These are phyloP conservation scores for Adansonia rubrostipa DNA, from an alignment of 441 rosid genomes.

Conservation along the genomic window DNA sequence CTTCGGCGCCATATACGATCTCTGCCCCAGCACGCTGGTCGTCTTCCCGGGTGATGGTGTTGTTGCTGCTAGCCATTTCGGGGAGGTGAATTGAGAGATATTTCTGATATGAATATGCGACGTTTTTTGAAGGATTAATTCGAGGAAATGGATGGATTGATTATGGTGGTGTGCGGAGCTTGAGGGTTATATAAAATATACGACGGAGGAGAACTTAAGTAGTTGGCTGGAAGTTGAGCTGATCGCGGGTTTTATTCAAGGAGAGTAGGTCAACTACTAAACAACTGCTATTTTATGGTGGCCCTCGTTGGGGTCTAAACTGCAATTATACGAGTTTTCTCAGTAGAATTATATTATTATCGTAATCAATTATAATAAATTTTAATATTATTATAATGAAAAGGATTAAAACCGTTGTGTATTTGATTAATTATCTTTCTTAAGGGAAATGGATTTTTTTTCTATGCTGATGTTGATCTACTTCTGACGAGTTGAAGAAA, in stretches of 20 bases:
- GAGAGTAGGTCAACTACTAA: constrained; percentile 33
- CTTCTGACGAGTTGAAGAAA: too few relatives aligned
- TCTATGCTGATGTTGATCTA: too few relatives aligned
- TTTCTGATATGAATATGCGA: neutral
- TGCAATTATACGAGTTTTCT: too few relatives aligned
- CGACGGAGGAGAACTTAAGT: neutral
- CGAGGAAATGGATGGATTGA: constrained; percentile 2
- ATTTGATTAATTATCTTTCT: too few relatives aligned
- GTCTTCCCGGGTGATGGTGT: neutral
- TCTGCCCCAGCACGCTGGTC: constrained; percentile 72
- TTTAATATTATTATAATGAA: too few relatives aligned
- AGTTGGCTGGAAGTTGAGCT: constrained; percentile 33
- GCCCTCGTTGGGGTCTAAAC: neutral
- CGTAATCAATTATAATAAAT: too few relatives aligned
- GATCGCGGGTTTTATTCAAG: neutral
- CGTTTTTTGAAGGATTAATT: neutral
- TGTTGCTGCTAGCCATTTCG: constrained; percentile 4
- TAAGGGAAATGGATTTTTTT: too few relatives aligned
- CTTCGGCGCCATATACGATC: constrained; percentile 69
- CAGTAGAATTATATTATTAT: too few relatives aligned
- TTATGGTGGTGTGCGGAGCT: neutral
- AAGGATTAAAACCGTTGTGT: too few relatives aligned
- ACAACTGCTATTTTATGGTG: neutral
- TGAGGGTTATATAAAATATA: constrained; percentile 1
- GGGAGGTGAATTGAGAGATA: neutral